These are phyloP conservation scores for Parachaetomium inaequale DNA, from an alignment of 495 filamentous ascomycete species.

Conservation along the genomic window DNA sequence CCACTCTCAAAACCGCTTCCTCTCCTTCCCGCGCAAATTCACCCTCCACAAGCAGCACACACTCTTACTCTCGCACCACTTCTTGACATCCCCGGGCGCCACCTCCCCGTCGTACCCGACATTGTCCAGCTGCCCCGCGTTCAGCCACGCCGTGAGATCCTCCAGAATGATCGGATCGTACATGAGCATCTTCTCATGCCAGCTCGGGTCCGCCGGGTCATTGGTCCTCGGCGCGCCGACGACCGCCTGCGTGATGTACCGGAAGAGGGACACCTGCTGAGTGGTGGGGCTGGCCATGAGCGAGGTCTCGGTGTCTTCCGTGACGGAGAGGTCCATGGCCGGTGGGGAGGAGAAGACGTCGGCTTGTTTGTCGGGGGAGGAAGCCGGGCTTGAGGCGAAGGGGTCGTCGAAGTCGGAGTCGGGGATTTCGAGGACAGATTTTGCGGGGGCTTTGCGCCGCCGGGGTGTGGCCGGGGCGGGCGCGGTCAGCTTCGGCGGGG, in stretches of 20 bases:
- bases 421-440: conserved; percentile 54
- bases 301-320: conserved; percentile 42
- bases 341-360: conserved; percentile 38
- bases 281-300: conserved; percentile 33
- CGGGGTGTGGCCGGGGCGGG: conserved; percentile 22
- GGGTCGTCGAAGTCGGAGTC: conserved; percentile 53
- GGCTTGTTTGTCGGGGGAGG: conserved; percentile 30
- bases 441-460: conserved; percentile 24
- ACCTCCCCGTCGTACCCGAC: conserved; percentile 66
- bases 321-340: conserved; percentile 27
- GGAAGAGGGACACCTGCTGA: conserved; percentile 48
- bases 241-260: conserved; percentile 64
- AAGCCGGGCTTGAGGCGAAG: conserved; percentile 25
- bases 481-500: conserved; percentile 17
- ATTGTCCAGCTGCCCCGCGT: conserved; percentile 60
- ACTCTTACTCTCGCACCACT: conserved; percentile 81
- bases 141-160: conserved; percentile 81
- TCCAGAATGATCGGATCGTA: conserved; percentile 91
- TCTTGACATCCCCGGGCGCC: conserved; percentile 55
- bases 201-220: conserved; percentile 54
- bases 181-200: conserved; percentile 89
- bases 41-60: conserved; percentile 66
- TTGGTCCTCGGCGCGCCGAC: conserved; percentile 48
- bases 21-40: conserved; percentile 43
- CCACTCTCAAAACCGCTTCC: conserved; percentile 48